phyloP scores from a whole-genome alignment of 495 filamentous ascomycete species.

The Cladorrhinum samala region DNA sequence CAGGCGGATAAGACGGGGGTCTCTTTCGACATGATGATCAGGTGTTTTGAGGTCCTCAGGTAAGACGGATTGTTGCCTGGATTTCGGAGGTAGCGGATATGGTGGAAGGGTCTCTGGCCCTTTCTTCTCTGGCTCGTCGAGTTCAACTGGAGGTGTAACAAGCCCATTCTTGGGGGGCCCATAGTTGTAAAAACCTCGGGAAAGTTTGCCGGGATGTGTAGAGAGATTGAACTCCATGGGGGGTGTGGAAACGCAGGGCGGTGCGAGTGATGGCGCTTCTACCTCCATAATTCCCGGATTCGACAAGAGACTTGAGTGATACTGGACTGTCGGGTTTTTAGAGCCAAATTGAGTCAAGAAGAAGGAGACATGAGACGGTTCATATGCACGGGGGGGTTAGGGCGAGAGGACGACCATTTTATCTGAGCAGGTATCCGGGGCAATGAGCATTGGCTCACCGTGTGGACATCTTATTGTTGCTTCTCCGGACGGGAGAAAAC shows the following conservation, averaged over 20 bases:
- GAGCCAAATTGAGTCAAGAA: too few relatives aligned
- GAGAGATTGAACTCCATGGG: conserved; percentile 1
- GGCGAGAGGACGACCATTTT: too few relatives aligned
- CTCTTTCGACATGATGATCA: conserved; percentile 78
- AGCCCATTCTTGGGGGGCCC: neutral
- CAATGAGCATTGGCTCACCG: too few relatives aligned
- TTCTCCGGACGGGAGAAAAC: neutral
- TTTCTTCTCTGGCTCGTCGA: conserved; percentile 4
- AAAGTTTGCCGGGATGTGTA: neutral
- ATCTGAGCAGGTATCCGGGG: too few relatives aligned
- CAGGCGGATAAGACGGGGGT: conserved; percentile 78
- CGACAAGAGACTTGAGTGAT: too few relatives aligned
- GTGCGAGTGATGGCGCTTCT: conserved; percentile 4
- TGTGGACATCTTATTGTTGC: neutral
- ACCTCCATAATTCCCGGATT: conserved; percentile 18
- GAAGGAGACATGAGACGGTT: too few relatives aligned
- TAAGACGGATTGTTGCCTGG: conserved; percentile 56
- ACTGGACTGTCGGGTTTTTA: too few relatives aligned
- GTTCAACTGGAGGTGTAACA: conserved; percentile 8
- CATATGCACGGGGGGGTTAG: too few relatives aligned
- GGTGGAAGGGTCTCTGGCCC: conserved; percentile 4
- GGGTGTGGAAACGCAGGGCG: neutral
- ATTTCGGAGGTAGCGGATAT: conserved; percentile 67
- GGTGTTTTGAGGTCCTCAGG: conserved; percentile 75
- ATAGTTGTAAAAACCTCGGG: neutral